Base-by-base conservation (phyloP, 352 stramenopile genomes). In the Globisporangium perplexum region DNA sequence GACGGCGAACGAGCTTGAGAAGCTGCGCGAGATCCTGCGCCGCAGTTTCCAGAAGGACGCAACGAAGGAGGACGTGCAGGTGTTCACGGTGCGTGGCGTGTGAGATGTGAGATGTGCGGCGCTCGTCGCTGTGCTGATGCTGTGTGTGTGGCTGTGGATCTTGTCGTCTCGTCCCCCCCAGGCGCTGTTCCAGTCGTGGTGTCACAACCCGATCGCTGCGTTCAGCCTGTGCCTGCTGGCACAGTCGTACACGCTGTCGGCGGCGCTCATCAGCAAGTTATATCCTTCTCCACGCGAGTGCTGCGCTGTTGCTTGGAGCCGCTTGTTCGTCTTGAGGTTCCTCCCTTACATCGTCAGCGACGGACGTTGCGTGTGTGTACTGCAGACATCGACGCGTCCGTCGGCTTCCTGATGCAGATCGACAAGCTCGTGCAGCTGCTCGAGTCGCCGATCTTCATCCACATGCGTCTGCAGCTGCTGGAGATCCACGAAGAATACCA, bases 401-500 rank as follows among this genome's bases (percentile, higher is more conserved):
- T 99, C 23, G 95, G 96, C 6, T 99, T 99, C 65, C 71, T 99
- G 7, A 98, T 99, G 90, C 97, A 99, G 79, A 94, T 99, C 59
- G 98, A 99, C 78, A 99, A 99, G 65, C 84, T 99, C 35, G 96
- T 99, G 31, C 97, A 99, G 68, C 76, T 99, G 14, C 73, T 99
- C 43, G 98, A 99, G 72, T 99, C 96, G 48, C 98, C 98, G 5
- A 98, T 99, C 47, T 99, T 99, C 77, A 90, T 99, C 53, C 82
- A 98, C 53, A 90, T 99, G 70, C 84, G 98, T 23, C 73, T 99
- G 24, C 97, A 99, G 72, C 75, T 99, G 12, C 69, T 99, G 1
- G 96, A 99, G 56, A 96, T 98, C 7, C 83, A 98, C 56, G 86
- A 93, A 36, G 79, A 89, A 38, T 96, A 96, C 65, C 95, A 99